Evolutionary conservation across 2,329 filamentous ascomycete genomes (phyloP), one percentile per base, ranked within the genome.

Genomic region (Macroventuria anomochaeta): DNA sequence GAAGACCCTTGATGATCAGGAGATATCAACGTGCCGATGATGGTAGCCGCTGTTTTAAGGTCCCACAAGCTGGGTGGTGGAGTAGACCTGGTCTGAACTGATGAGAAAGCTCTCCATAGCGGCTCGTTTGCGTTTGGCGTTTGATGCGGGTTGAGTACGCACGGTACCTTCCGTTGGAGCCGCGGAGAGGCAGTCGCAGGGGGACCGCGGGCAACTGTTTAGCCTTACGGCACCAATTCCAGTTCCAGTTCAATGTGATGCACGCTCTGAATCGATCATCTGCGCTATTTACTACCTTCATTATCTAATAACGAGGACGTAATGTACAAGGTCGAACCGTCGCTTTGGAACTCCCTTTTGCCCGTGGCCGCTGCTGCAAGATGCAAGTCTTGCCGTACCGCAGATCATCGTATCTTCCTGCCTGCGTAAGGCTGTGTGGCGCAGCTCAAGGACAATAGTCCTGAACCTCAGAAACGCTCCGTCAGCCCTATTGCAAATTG

Each of bases 401-500:
- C 20, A 40, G 44, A 54, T 49, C 51, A 37, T 43, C 33, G 40
- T 36, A 17, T 34, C 44, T 44, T 48, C 26, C 25, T 37, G 26
- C 31, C 33, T 37, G 38, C 39, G 51, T 42, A 39, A 49, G 51
- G 44, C 46, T 44, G 51, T 23, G 44, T 38, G 44, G 44, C 39
- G 39, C 44, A 49, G 44, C 37, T 38, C 23, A n/a, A 28, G 31
- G 32, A 25, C 38, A 36, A 36, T 31, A 38, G 37, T 41, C 18
- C 15, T 41, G 28, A 46, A 39, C 41, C 37, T 47, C 33, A 36
- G 33, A 38, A 32, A 31, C 42, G 34, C 32, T 47, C 39, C 33
- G 51, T 48, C 51, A 49, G 51, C 51, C 51, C 51, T 54, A 54
- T 48, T 40, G 26, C 39, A 44, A 36, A 40, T 48, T 48, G 33